Base-by-base conservation (phyloP, 306 rosid genomes). In the Calophaca sinica region DNA sequence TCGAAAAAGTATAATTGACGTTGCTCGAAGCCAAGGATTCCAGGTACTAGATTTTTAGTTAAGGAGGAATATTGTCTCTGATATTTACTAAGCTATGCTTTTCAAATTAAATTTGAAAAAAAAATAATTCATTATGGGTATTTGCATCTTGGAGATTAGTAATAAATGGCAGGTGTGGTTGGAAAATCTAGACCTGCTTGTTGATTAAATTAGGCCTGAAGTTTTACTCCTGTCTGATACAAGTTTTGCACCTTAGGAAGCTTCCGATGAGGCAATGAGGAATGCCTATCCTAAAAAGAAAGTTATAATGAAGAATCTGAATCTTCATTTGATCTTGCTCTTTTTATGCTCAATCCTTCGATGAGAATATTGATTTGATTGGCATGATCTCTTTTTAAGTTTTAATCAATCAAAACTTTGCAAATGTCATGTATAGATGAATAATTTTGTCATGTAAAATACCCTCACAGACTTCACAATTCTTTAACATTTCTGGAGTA, bases 1-100 rank as follows among this genome's bases (percentile, higher is more conserved):
- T 61, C 91, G 98, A 74, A 96, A 96, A 80, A 96, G 99, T 72
- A 89, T 92, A 72, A 92, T 96, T 76, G 99, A 96, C 14, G 92
- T 92, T 85, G 98, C 98, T 65, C 88, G 81, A 79, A 92, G 86
- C 83, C 91, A 84, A 79, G 98, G 98, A 50, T 89, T 89, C 73
- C 88, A 96, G 99, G 99, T 96, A 89, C 45, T 76, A 66, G 53
- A 42, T 49, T 73, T 72, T 61, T 58, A 49, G 51, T 68, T 12
- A 36, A 75, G 60, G 76, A 28, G 75, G 63, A 45, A 32, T 66
- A 53, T 66, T 68, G 59, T 78, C n/a, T 70, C 45, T 57, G 12
- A 50, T 57, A 81, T 73, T 45, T 32, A 20, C 31, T 7, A 7
- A 58, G 36, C 29, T 51, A 33, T 33, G 68, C 31, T 68, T 66